Evolutionary conservation across 179 eudicot genomes (phyloP), one percentile per base, ranked within the genome.

Genomic region (Silene noctiflora): DNA sequence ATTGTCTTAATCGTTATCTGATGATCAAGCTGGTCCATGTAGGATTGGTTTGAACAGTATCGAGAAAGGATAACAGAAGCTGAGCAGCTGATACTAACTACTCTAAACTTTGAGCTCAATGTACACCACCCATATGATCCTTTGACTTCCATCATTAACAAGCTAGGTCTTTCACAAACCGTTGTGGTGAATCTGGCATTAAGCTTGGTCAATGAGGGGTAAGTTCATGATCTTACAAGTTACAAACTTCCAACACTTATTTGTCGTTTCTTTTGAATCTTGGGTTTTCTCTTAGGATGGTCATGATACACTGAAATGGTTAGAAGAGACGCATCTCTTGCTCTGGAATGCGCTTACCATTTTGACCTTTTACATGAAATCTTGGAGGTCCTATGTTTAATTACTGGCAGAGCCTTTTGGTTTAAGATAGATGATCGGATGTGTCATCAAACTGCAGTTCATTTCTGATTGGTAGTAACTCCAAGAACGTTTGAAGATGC

Each of bases 21-120:
- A 75, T 44, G 62, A 9, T 27, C 35, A 33, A 80, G 27, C 16
- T 56, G 10, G 75, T 12, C 21, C 71, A 71, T 82, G 84, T 86
- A 96, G 99, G 97, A 87, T 78, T 96, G 97, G 97, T 96, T 93
- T 84, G 97, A 96, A 85, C 89, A 89, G 75, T 91, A 90, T 80
- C 88, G 96, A 46, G 99, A 93, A 79, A 86, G 94, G 80, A 88
- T 96, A 42, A 81, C 78, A 80, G 97, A 83, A 81, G 98, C 99
- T 62, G 99, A 96, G 85, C 94, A 96, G 67, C 77, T 93, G 84
- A 83, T 96, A 63, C 82, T 96, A 73, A 91, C 99, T 33, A 96
- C 99, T 51, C 84, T 96, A 35, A 89, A 96, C 80, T 96, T 96
- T 80, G 99, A 96, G 89, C 90, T 96, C 72, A 85, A 71, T 71